phyloP scores from a whole-genome alignment of 202 grass and related monocot genomes.

The Panicum virgatum region DNA sequence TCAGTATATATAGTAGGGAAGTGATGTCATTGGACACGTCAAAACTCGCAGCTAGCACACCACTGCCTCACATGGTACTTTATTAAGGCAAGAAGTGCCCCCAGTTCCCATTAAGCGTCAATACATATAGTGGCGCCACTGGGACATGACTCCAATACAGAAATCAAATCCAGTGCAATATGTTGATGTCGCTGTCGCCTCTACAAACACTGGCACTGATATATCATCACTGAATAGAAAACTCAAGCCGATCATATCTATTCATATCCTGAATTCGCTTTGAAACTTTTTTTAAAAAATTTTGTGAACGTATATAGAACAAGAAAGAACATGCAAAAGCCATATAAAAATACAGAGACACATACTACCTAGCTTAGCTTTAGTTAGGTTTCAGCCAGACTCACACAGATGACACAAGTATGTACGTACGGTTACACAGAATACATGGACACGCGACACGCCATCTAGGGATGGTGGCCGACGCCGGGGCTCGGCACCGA shows the following conservation, averaged over 20 bases:
- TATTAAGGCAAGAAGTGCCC: not conserved
- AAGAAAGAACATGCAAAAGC: not conserved
- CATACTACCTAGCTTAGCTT: not conserved
- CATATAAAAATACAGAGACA: not conserved
- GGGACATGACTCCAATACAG: not conserved
- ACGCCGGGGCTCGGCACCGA: constrained; percentile 50
- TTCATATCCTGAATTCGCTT: not conserved
- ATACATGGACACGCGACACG: not conserved
- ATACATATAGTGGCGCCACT: not conserved
- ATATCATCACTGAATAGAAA: not conserved
- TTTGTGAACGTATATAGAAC: not conserved
- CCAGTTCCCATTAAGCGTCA: not conserved
- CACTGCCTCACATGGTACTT: not conserved
- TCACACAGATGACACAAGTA: not conserved
- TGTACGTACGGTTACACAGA: not conserved
- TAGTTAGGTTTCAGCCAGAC: not conserved
- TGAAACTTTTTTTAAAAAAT: not conserved
- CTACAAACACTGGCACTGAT: not conserved
- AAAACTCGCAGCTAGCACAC: not conserved
- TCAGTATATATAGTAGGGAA: not conserved
- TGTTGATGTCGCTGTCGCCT: not conserved
- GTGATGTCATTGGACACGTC: not conserved
- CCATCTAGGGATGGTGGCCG: constrained; percentile 30
- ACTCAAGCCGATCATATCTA: not conserved
- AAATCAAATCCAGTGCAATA: not conserved